Evolutionary conservation across 345 rosid genomes (phyloP), one percentile per base, ranked within the genome.

Genomic region (Ailanthus altissimus): DNA sequence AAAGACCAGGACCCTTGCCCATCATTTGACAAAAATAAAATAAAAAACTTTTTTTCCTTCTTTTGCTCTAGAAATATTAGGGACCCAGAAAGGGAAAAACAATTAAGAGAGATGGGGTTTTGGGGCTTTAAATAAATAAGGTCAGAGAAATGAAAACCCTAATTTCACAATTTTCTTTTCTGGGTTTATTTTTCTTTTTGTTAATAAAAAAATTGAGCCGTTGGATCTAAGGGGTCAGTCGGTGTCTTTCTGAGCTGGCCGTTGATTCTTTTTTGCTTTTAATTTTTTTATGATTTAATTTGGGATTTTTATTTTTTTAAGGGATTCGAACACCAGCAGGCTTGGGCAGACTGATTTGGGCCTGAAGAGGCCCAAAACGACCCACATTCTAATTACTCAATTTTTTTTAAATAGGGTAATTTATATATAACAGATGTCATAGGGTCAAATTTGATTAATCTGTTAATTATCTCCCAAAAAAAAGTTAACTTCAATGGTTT

Each of bases 1-100:
- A 95, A 83, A 95, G 97, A 43, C 93, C 99, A 18, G 97, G 98
- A 68, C 99, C 99, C 76, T 90, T 91, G 54, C 74, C 94, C 98
- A 93, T 96, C 84, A 54, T 77, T 45, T 32, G 38, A 32, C 38
- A 1, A 32, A 32, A 32, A 32, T 1, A 32, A 32, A 32, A n/a
- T n/a, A n/a, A n/a, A 18, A 5, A 8, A 5, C 26, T 56, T 40
- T 4, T 50, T 3, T 7, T 11, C 6, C 6, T 21, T 28, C 47
- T 9, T 16, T 45, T 49, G 26, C 23, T 3, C 25, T 10, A 49
- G 40, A 49, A 42, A 26, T 42, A 56, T 57, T 0, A n/a, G 43
- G 61, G 15, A 64, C 70, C 62, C 63, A 49, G 21, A 62, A 74
- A 56, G 62, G 6, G 51, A 40, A 23, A 74, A 75, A 0, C 53